These are phyloP conservation scores for Fusarium vanettenii DNA, from an alignment of 2,329 filamentous ascomycete species.

Conservation along the genomic window DNA sequence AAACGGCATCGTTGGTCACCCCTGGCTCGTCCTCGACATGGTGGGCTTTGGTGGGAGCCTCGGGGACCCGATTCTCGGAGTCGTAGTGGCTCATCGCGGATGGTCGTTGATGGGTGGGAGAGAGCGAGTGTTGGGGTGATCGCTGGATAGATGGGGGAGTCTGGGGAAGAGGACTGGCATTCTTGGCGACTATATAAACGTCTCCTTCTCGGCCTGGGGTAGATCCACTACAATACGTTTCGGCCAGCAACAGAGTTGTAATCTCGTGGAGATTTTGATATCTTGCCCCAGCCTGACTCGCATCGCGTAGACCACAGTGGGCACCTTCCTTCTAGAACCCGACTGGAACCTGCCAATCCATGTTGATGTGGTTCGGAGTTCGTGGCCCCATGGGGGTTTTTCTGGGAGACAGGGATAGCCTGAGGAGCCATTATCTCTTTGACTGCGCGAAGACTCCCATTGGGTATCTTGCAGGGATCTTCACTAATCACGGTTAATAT, in stretches of 20 bases:
- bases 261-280: background rate
- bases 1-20: constrained; percentile 40
- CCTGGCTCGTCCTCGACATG: background rate
- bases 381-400: background rate
- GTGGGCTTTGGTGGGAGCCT: background rate
- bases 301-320: background rate
- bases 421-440: background rate
- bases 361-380: background rate
- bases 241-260: background rate
- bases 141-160: background rate
- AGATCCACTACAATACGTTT: background rate
- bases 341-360: background rate
- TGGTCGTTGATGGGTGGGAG: background rate
- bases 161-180: background rate
- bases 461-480: too few species aligned
- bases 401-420: background rate
- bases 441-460: too few species aligned
- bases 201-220: background rate
- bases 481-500: too few species aligned
- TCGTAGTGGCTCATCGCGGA: background rate
- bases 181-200: background rate
- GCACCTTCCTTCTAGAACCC: background rate
- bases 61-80: background rate
- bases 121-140: background rate
- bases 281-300: constrained; percentile 2